Evolutionary conservation across 139 green algal species (phyloP), one percentile per base, ranked within the genome.

Genomic region (Tetradesmus lagerheimii): DNA sequence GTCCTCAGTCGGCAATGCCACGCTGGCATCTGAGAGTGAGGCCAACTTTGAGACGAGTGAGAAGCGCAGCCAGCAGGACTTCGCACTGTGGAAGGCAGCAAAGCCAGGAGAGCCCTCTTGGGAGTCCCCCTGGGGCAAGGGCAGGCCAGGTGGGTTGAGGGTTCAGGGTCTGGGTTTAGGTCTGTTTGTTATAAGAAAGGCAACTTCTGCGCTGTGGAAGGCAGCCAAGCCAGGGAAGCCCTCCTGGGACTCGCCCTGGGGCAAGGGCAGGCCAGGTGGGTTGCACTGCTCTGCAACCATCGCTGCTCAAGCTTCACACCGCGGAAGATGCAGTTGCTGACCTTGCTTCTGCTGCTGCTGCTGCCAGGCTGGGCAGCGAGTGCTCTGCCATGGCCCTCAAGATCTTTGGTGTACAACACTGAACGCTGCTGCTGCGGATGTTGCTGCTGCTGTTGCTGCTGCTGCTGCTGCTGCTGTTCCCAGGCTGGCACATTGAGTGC

Each of bases 61-160:
- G 82, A 99, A 99, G 96, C 93, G 94, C 9, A 91, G 93, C 83
- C 87, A 91, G 45, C 92, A 90, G 71, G 98, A 99, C 93, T 99
- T 99, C 96, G 98, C 97, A 15, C 93, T 99, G 43, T 99, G 98
- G 98, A 99, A 99, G 93, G 95, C 94, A 0, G 83, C 92, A 43
- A 99, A 99, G 93, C 94, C 95, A 0, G 98, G 98, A 0, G 98
- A 99, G 94, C 98, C 98, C 0, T 90, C 92, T 8, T 99, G 98
- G 98, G 88, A 95, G 25, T 98, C 94, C 4, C 98, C 98, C 6
- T 99, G 97, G 97, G 98, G 98, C 39, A 62, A 76, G 29, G 97
- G 97, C 0, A 86, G 97, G 29, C 97, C 97, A 76, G 96, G 95
- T 96, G 86, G 39, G 66, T 45, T 31, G 27, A 4, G 57, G 57